phyloP scores from a whole-genome alignment of 1,139 yeast species.

The Hemisphaericaspora subhashii region DNA sequence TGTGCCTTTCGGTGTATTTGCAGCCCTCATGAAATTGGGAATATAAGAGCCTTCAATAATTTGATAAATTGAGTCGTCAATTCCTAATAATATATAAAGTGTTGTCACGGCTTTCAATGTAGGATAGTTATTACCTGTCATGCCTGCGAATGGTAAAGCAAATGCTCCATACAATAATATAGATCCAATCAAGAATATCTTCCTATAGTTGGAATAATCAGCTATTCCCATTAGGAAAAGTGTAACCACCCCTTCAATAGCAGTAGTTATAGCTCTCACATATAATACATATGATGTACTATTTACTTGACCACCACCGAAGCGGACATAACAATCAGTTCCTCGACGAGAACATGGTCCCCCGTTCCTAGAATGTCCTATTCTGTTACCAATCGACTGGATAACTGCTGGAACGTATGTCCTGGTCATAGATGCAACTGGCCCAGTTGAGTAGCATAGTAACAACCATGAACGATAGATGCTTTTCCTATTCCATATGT shows the following conservation, averaged over 20 bases:
- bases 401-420: conserved; percentile 45
- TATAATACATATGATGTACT: conserved; percentile 40
- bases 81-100: conserved; percentile 31
- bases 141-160: conserved; percentile 41
- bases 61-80: conserved; percentile 36
- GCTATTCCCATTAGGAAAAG: conserved; percentile 44
- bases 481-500: conserved; percentile 19
- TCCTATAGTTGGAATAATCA: conserved; percentile 43
- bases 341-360: conserved; percentile 28
- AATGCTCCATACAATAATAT: conserved; percentile 34
- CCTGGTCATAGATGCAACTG: conserved; percentile 41
- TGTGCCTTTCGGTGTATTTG: conserved; percentile 16
- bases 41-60: conserved; percentile 45
- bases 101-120: conserved; percentile 23
- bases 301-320: conserved; percentile 39
- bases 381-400: conserved; percentile 36
- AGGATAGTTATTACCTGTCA: conserved; percentile 23
- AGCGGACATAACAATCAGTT: conserved; percentile 38
- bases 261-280: conserved; percentile 38
- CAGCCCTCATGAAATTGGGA: conserved; percentile 43
- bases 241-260: conserved; percentile 40
- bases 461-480: conserved; percentile 32
- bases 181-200: conserved; percentile 30
- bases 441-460: conserved; percentile 36
- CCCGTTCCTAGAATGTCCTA: conserved; percentile 32